A percentile compares a stretch with the other conserved stretches of the same genome.
These are phyloP conservation scores for Zea mays DNA, from an alignment of 176 grass and related monocot species.

Conservation along the genomic window DNA sequence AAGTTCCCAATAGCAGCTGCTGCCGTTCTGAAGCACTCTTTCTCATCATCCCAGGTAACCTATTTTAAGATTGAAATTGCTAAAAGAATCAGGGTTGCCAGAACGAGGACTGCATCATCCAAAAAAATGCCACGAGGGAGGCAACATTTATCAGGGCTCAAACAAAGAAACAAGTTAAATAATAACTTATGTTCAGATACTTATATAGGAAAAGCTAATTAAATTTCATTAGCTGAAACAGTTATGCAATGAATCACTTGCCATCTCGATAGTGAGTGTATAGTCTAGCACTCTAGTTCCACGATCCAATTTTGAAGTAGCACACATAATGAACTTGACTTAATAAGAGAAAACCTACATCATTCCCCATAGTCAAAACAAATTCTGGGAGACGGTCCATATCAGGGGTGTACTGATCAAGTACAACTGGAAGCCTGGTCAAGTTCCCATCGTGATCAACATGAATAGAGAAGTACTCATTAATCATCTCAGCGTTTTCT, in stretches of 20 bases:
- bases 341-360: constrained; percentile 62
- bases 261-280: neutral
- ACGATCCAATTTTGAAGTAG: constrained; percentile 19
- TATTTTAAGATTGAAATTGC: constrained; percentile 34
- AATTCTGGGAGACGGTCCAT: constrained; percentile 89
- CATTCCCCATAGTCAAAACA: constrained; percentile 72
- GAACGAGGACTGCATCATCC: neutral
- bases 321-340: constrained; percentile 18
- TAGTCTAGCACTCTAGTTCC: neutral
- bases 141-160: neutral
- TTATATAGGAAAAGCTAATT: neutral
- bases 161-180: constrained; percentile 11
- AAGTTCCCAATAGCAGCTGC: constrained; percentile 85
- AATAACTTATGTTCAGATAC: neutral
- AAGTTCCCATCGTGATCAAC: constrained; percentile 71
- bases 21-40: constrained; percentile 77
- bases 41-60: constrained; percentile 88
- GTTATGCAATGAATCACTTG: constrained; percentile 16
- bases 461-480: constrained; percentile 87
- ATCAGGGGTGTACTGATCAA: constrained; percentile 93
- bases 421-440: constrained; percentile 83
- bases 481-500: constrained; percentile 77
- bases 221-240: constrained; percentile 17
- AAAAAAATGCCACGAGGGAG: constrained; percentile 35
- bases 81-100: constrained; percentile 22